Evolutionary conservation across 2,329 filamentous ascomycete species (phyloP), one percentile per base, ranked within the genome.

Genomic region (Scopulariopsis brevicaulis): DNA sequence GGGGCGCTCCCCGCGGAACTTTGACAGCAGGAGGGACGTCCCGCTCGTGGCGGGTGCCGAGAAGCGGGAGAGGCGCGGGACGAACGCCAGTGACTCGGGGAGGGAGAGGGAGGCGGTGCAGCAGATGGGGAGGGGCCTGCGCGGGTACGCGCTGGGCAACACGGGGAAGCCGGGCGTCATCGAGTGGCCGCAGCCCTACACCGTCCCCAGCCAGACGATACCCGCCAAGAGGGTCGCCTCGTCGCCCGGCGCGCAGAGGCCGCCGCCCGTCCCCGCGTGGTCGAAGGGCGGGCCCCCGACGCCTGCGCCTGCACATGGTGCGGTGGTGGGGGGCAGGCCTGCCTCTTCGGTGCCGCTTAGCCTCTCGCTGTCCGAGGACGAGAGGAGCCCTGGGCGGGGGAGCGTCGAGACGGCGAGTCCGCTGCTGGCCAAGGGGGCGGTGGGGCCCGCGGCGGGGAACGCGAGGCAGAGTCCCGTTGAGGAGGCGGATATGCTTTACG

Each of bases 1-100:
- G 59, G 93, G 93, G 37, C 83, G 93, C 59, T 96, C 91, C 68
- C 93, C 93, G 0, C 81, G 93, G 58, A 97, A 97, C 67, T 97
- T 97, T 69, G 91, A 96, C 66, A 91, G 89, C 57, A 82, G 89
- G 60, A 95, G 94, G 68, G 90, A 96, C 66, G 82, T 93, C 56
- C 88, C 89, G 1, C 74, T 96, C 55, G 87, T 84, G 1, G 72
- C 72, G 6, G 78, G 80, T 22, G 51, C 69, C 18, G 78, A 80
- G 60, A 73, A 74, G 60, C 73, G 74, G 28, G 55, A 57, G 32
- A 57, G 55, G 48, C 48, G 40, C 10, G 28, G 46, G 15, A 57
- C 55, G 28, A 53, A 64, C 66, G 14, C 64, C 64, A 37, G 72
- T 28, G 67, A 64, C 35, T 61, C 67, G 18, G 73, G 72, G 61